Percentiles rank a stretch among this genome's conserved stretches.
Conservation (phyloP, 2,329 filamentous ascomycete genomes). For the Venturia effusa region DNA sequence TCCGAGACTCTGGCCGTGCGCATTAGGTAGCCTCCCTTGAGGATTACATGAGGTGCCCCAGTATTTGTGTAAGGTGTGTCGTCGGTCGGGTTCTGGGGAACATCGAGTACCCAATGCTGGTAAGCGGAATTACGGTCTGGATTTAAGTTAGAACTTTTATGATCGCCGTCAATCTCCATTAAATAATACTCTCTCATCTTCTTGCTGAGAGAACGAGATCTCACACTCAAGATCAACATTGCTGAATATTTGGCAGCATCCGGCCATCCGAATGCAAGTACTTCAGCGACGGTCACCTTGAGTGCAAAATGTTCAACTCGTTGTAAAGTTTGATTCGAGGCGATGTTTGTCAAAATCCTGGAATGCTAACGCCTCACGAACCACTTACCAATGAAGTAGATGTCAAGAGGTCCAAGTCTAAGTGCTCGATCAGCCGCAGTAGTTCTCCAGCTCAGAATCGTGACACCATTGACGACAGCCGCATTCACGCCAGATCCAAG, state of each 20-base stretch:
- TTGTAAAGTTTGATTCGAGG: neutral
- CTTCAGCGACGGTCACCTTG: neutral
- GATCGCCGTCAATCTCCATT: neutral
- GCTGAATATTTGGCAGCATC: neutral
- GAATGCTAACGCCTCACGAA: neutral
- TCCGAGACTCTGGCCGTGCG: slow-evolving; percentile 46
- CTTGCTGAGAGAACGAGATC: neutral
- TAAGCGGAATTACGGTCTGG: slow-evolving; percentile 54
- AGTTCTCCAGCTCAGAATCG: slow-evolving; percentile 44
- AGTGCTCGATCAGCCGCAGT: slow-evolving; percentile 39
- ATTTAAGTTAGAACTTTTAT: too few relatives aligned
- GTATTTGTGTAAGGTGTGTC: slow-evolving; percentile 11
- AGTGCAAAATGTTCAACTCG: neutral
- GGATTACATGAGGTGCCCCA: slow-evolving; percentile 33
- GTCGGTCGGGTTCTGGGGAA: slow-evolving; percentile 27
- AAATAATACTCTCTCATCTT: neutral
- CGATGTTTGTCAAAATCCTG: neutral
- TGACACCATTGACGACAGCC: slow-evolving; percentile 32
- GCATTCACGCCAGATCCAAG: slow-evolving; percentile 10
- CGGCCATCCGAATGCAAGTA: neutral
- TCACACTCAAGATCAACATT: neutral
- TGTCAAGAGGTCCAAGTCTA: slow-evolving; percentile 28
- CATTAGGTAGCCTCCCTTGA: slow-evolving; percentile 54
- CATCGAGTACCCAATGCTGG: slow-evolving; percentile 56
- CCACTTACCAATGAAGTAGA: slow-evolving; percentile 45